These are phyloP conservation scores for Spathaspora passalidarum DNA, from an alignment of 805 yeast genomes.

Conservation along the genomic window DNA sequence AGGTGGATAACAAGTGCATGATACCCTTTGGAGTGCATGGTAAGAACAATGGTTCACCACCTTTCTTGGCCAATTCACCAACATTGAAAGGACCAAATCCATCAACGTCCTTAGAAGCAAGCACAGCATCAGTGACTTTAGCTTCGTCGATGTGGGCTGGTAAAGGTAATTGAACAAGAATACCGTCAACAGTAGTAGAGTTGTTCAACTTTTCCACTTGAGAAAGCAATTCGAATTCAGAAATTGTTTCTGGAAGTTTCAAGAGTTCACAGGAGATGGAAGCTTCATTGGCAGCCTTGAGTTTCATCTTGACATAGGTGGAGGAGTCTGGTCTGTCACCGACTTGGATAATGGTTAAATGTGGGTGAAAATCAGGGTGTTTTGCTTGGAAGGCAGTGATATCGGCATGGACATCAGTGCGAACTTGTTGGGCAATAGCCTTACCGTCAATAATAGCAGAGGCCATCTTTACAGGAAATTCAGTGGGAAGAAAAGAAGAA, in stretches of 20 bases:
- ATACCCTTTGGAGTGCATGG: conserved; percentile 88
- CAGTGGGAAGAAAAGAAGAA: not conserved
- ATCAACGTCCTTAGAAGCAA: conserved; percentile 72
- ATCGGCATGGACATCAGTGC: conserved; percentile 36
- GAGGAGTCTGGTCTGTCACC: conserved; percentile 77
- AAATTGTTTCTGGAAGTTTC: conserved; percentile 53
- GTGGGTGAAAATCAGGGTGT: conserved; percentile 59
- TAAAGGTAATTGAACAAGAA: conserved; percentile 73
- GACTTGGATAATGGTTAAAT: conserved; percentile 68
- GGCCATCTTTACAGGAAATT: conserved; percentile 18
- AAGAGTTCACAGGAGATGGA: conserved; percentile 60
- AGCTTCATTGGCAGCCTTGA: conserved; percentile 72
- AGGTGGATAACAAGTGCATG: conserved; percentile 57
- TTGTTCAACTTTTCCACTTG: conserved; percentile 56
- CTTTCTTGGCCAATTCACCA: conserved; percentile 73
- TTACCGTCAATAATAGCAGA: conserved; percentile 44
- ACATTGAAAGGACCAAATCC: conserved; percentile 78
- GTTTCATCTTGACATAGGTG: conserved; percentile 79
- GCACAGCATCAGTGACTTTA: conserved; percentile 62
- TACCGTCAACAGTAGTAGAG: conserved; percentile 62
- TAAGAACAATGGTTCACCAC: conserved; percentile 65
- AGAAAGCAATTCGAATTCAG: conserved; percentile 55
- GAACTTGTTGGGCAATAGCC: conserved; percentile 39
- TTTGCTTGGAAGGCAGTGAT: conserved; percentile 39
- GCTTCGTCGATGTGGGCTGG: conserved; percentile 71